Base-by-base conservation (phyloP, 495 filamentous ascomycete species). In the Pyronema omphalodes region DNA sequence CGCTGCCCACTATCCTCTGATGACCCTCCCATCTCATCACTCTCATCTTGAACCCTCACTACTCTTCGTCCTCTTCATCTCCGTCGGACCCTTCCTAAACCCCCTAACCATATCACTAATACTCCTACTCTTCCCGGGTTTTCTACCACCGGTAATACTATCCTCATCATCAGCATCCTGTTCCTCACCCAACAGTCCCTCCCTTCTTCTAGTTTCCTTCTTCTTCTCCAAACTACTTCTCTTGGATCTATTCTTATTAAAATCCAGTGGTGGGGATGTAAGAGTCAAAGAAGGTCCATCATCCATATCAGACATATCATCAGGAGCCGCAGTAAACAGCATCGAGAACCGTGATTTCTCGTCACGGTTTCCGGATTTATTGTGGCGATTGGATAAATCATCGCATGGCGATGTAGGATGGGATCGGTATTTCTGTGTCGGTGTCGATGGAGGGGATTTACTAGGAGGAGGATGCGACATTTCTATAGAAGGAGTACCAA, bases 101-200 rank as follows among this genome's bases (percentile, higher is more conserved):
- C 59, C 50, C 18, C 56, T 55, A 29, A 61, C 58, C 45, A 66
- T 63, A 37, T 66, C 63, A n/a, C 59, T 52, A 33, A 65, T 66
- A 35, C 63, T 65, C 39, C 54, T 62, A 37, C 62, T 62, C 44
- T 66, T 66, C 7, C 37, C 60, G 1, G 63, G 63, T 45, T 56
- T 66, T 44, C 60, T 66, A 6, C 55, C 62, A 15, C 59, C 57
- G 39, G 48, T 51, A 23, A 50, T 40, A 6, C 62, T 60, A 49
- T 66, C 56, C 12, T 66, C 62, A 51, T 66, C 62, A 54, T 66
- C 63, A n/a, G 62, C 63, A 52, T 66, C 63, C 11, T 60, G 57
- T 11, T 65, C 62, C n/a, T 66, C 63, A 3, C 45, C 52, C 23
- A 57, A 50, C 23, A 63, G 52, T 3, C 57, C 52, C 51, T 57